phyloP scores from a whole-genome alignment of 352 stramenopile species.

The Phytophthora hibernalis region DNA sequence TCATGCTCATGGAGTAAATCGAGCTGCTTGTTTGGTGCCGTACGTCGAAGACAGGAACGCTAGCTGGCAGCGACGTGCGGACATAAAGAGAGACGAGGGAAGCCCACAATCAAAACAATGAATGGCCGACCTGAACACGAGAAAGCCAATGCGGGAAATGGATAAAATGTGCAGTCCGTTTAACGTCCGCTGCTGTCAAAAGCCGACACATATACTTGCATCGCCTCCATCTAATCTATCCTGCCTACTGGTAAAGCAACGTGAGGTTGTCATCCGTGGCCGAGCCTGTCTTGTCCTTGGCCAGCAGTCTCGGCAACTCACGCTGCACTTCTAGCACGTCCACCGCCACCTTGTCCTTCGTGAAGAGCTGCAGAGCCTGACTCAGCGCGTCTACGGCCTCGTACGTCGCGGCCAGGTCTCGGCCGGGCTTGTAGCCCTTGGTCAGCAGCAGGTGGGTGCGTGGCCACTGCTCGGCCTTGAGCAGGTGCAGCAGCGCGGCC shows the following conservation, averaged over 20 bases:
- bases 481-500: slow-evolving; percentile 55
- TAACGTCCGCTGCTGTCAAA: slow-evolving; percentile 8
- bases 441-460: slow-evolving; percentile 58
- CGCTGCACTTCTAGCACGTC: slow-evolving; percentile 44
- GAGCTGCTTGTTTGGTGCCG: slow-evolving; percentile 27
- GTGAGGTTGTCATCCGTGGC: slow-evolving; percentile 38
- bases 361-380: slow-evolving; percentile 45
- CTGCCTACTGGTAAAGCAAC: slow-evolving; percentile 59
- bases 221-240: slow-evolving; percentile 18
- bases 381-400: slow-evolving; percentile 58
- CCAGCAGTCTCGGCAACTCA: slow-evolving; percentile 37
- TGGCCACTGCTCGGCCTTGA: slow-evolving; percentile 59
- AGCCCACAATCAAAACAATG: slow-evolving; percentile 36
- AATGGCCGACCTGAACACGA: slow-evolving; percentile 41
- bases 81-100: slow-evolving; percentile 23
- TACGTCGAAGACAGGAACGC: slow-evolving; percentile 25
- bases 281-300: slow-evolving; percentile 37
- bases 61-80: slow-evolving; percentile 29
- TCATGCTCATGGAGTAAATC: slow-evolving; percentile 82
- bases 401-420: slow-evolving; percentile 52
- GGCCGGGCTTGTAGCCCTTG: slow-evolving; percentile 73
- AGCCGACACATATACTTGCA: slow-evolving; percentile 8
- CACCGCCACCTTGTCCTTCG: slow-evolving; percentile 38
- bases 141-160: slow-evolving; percentile 31
- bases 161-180: slow-evolving; percentile 36